phyloP scores from a whole-genome alignment of 495 filamentous ascomycete species.

The Talaromyces borbonicus region DNA sequence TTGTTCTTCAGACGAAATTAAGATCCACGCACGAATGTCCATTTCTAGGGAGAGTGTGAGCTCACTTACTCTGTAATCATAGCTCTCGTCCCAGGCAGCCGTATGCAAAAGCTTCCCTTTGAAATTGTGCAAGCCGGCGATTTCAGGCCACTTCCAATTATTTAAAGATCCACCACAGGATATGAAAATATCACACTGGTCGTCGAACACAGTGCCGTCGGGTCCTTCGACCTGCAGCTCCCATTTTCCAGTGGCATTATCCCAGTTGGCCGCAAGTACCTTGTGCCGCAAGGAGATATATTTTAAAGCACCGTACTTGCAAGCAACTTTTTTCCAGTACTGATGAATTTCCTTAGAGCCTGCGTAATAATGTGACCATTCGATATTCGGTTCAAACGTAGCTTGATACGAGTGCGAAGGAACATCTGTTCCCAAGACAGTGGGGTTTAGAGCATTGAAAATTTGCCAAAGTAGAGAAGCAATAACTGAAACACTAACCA shows the following conservation, averaged over 20 bases:
- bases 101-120: constrained; percentile 46
- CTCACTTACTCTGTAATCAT: constrained; percentile 21
- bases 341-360: constrained; percentile 45
- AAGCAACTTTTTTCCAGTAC: constrained; percentile 41
- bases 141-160: constrained; percentile 44
- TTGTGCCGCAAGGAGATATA: constrained; percentile 31
- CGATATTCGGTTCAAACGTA: constrained; percentile 38
- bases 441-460: neutral
- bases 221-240: constrained; percentile 34
- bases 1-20: constrained; percentile 26
- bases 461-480: neutral
- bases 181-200: constrained; percentile 47
- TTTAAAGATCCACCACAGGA: constrained; percentile 48
- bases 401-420: constrained; percentile 41
- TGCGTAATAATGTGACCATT: constrained; percentile 25
- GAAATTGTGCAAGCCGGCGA: constrained; percentile 44
- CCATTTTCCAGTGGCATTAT: constrained; percentile 36
- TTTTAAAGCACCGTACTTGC: constrained; percentile 32
- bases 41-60: neutral
- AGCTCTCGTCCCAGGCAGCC: constrained; percentile 39
- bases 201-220: constrained; percentile 22
- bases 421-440: constrained; percentile 17
- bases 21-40: too few species aligned
- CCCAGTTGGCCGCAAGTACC: constrained; percentile 30
- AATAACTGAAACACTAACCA: constrained; percentile 2